phyloP scores from a whole-genome alignment of 768 basidiomycete species.

The Pisolithus marmoratus region DNA sequence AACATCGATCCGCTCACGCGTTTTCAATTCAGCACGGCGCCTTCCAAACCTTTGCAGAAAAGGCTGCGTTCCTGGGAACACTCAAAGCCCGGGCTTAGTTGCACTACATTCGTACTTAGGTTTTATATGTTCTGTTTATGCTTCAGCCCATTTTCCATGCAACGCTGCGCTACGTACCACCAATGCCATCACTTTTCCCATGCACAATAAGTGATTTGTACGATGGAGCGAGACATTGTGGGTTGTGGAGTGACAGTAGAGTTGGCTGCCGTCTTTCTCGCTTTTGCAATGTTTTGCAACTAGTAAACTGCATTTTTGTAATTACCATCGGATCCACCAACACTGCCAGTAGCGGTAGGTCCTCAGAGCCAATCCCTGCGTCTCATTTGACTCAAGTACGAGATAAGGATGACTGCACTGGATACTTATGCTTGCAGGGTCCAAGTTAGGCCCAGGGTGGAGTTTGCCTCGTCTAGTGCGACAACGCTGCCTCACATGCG shows the following conservation, averaged over 20 bases:
- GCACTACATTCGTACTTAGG: conserved; percentile 33
- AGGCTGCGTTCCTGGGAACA: conserved; percentile 88
- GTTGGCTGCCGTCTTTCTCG: no score
- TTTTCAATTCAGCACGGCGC: conserved; percentile 66
- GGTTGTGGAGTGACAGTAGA: no score
- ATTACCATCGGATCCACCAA: no score
- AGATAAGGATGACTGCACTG: conserved; percentile 63
- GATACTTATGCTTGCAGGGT: conserved; percentile 79
- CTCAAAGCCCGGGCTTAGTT: conserved; percentile 78
- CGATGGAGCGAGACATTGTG: not conserved
- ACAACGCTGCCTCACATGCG: conserved; percentile 5
- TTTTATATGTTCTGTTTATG: conserved; percentile 28
- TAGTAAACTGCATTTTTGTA: no score
- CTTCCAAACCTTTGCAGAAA: conserved; percentile 97
- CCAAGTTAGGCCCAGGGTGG: conserved; percentile 61
- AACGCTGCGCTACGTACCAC: conserved; percentile 31
- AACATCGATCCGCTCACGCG: not conserved
- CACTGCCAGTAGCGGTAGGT: conserved; percentile 41
- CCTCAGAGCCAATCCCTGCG: not conserved
- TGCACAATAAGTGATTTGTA: not conserved
- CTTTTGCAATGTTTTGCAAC: conserved; percentile 3
- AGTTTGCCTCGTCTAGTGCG: conserved; percentile 23
- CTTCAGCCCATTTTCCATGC: conserved; percentile 32
- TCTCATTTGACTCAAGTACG: not conserved
- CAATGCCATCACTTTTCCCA: conserved; percentile 22